A percentile compares a stretch with the other conserved stretches of the same genome.
Evolutionary conservation across 2,329 filamentous ascomycete species (phyloP).

Genomic region (Mariannaea elegans): DNA sequence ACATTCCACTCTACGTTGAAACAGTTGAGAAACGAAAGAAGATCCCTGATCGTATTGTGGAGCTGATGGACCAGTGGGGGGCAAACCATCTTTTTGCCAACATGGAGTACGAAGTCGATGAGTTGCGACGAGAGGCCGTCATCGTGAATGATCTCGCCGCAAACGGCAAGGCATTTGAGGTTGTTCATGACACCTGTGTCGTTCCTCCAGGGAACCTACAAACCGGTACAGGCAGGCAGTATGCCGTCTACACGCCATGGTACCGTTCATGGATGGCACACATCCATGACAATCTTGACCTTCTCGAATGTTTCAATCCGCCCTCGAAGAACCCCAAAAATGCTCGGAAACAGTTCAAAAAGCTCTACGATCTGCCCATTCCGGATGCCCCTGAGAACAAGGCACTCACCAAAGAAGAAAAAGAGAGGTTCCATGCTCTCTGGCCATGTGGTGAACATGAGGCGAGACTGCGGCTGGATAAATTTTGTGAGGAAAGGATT

Average conservation of each 20-base stretch:
- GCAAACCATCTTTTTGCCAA: slow-evolving; percentile 82
- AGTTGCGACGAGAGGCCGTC: slow-evolving; percentile 78
- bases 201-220: slow-evolving; percentile 76
- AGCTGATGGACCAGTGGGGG: slow-evolving; percentile 75
- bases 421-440: slow-evolving; percentile 62
- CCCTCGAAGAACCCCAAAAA: slow-evolving; percentile 47
- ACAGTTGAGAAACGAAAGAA: slow-evolving; percentile 72
- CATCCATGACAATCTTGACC: slow-evolving; percentile 73
- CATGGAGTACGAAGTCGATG: slow-evolving; percentile 92
- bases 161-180: slow-evolving; percentile 73
- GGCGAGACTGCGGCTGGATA: slow-evolving; percentile 68
- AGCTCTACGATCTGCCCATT: slow-evolving; percentile 68
- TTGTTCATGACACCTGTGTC: slow-evolving; percentile 83
- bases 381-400: slow-evolving; percentile 73
- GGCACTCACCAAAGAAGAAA: slow-evolving; percentile 65
- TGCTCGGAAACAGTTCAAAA: slow-evolving; percentile 55
- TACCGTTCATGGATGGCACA: slow-evolving; percentile 79
- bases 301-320: slow-evolving; percentile 68
- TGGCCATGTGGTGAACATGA: slow-evolving; percentile 83
- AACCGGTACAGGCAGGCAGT: slow-evolving; percentile 78
- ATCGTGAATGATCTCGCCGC: slow-evolving; percentile 69
- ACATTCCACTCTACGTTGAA: slow-evolving; percentile 83
- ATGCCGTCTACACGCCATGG: slow-evolving; percentile 87
- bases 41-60: slow-evolving; percentile 68
- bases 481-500: slow-evolving; percentile 73